Evolutionary conservation across 2,329 filamentous ascomycete genomes (phyloP).

Genomic region (Akanthomyces dipterigenus): DNA sequence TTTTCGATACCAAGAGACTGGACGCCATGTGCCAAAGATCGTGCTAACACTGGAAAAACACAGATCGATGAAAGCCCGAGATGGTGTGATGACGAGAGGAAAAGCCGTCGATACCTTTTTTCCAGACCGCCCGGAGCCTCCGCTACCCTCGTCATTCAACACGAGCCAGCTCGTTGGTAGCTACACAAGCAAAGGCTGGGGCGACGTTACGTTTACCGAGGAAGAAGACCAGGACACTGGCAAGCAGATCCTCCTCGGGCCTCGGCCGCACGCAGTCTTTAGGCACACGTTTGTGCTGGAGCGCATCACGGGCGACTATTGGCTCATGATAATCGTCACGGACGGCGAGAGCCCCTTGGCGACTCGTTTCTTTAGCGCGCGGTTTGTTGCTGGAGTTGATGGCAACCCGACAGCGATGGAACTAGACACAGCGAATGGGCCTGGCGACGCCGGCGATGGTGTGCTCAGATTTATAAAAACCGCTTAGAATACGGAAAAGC

Average conservation of each 20-base stretch:
- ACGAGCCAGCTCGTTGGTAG: background rate
- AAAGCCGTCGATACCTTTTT: background rate
- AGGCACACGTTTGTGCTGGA: background rate
- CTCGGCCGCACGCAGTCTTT: background rate
- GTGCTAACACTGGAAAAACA: background rate
- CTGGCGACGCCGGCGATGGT: background rate
- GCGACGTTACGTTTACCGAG: background rate
- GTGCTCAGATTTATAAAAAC: background rate
- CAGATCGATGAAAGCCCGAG: background rate
- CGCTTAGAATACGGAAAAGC: too few species aligned
- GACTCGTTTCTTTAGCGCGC: background rate
- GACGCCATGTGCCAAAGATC: too few species aligned
- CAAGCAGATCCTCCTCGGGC: background rate
- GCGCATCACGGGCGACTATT: constrained; percentile 1
- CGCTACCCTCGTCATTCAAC: background rate
- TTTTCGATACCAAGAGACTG: too few species aligned
- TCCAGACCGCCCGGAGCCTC: background rate
- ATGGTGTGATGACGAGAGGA: background rate
- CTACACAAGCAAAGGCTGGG: background rate
- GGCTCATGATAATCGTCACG: background rate
- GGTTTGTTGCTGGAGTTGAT: background rate
- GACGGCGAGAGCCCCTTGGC: background rate
- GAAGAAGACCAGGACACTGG: background rate
- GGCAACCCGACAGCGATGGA: background rate
- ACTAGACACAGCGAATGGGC: background rate